A percentile compares a stretch with the other conserved stretches of the same genome.
phyloP scores from a whole-genome alignment of 805 yeast species.

The Candida sphagnicola region DNA sequence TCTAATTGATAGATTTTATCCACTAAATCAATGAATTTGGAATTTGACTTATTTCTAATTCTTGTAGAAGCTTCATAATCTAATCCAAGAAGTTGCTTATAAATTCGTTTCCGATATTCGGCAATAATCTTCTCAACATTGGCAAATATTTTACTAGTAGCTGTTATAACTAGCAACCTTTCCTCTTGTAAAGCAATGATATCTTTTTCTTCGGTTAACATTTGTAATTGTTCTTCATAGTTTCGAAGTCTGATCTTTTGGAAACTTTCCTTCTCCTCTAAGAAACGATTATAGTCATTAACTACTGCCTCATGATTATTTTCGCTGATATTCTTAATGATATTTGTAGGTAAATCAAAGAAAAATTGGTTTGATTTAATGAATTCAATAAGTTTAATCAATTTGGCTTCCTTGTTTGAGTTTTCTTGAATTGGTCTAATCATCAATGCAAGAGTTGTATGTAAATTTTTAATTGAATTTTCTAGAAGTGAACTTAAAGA shows the following conservation, averaged over 20 bases:
- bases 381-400: conserved; percentile 32
- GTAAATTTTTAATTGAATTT: conserved; percentile 35
- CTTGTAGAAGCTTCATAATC: conserved; percentile 26
- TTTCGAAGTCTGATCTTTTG: conserved; percentile 2
- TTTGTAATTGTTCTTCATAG: conserved; percentile 7
- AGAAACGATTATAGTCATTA: conserved; percentile 28
- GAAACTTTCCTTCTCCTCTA: conserved; percentile 19
- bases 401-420: conserved; percentile 29
- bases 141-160: conserved; percentile 23
- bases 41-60: conserved; percentile 11
- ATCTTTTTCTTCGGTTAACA: conserved; percentile 8
- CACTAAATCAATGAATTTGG: conserved; percentile 34
- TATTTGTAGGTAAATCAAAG: conserved; percentile 33
- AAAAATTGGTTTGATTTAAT: conserved; percentile 26
- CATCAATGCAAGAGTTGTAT: conserved; percentile 32
- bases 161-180: conserved; percentile 22
- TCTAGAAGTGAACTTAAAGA: conserved; percentile 33
- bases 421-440: conserved; percentile 40
- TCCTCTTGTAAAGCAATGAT: conserved; percentile 19
- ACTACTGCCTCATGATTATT: conserved; percentile 34
- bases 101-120: conserved; percentile 31
- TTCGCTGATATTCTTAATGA: conserved; percentile 22
- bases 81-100: conserved; percentile 33
- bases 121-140: conserved; percentile 31
- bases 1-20: conserved; percentile 34